Percentiles rank a stretch among this genome's conserved stretches.
These are phyloP conservation scores for Hypoxylon sp. DNA, from an alignment of 2,329 filamentous ascomycete species.

Conservation along the genomic window DNA sequence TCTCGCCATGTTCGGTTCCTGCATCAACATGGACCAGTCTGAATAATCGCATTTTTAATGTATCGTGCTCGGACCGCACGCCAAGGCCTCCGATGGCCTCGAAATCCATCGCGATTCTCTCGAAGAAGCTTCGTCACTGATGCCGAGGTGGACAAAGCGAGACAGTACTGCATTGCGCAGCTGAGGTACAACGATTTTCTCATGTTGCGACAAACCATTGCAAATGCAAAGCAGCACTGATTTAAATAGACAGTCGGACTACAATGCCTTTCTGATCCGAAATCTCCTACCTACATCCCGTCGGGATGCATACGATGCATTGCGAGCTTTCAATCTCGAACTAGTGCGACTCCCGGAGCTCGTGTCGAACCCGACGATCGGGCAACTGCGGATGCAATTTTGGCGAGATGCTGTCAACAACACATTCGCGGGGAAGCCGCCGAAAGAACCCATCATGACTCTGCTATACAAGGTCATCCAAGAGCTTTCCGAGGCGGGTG, in stretches of 20 bases:
- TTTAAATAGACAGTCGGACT: slow-evolving; percentile 79
- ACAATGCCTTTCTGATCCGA: slow-evolving; percentile 86
- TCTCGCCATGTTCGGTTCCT: slow-evolving; percentile 2
- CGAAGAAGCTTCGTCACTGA: slow-evolving; percentile 61
- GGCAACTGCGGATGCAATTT: slow-evolving; percentile 91
- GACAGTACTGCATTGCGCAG: slow-evolving; percentile 66
- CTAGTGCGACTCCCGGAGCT: slow-evolving; percentile 90
- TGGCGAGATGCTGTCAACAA: slow-evolving; percentile 88
- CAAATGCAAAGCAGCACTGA: slow-evolving; percentile 32
- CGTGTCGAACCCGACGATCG: slow-evolving; percentile 88
- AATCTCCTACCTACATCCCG: slow-evolving; percentile 82
- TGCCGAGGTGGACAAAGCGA: slow-evolving; percentile 64
- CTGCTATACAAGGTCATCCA: slow-evolving; percentile 80
- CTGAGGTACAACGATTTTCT: slow-evolving; percentile 56
- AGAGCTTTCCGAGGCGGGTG: slow-evolving; percentile 62
- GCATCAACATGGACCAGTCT: slow-evolving; percentile 21
- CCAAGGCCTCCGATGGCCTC: slow-evolving; percentile 43
- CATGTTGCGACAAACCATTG: not conserved
- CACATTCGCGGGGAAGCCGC: slow-evolving; percentile 80
- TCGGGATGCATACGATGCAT: slow-evolving; percentile 86
- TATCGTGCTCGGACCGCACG: slow-evolving; percentile 42
- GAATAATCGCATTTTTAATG: slow-evolving; percentile 39
- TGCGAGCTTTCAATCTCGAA: slow-evolving; percentile 93
- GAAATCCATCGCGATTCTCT: slow-evolving; percentile 24
- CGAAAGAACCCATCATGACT: slow-evolving; percentile 91